phyloP scores from a whole-genome alignment of 179 eudicot genomes.

The Beta lomatogona region DNA sequence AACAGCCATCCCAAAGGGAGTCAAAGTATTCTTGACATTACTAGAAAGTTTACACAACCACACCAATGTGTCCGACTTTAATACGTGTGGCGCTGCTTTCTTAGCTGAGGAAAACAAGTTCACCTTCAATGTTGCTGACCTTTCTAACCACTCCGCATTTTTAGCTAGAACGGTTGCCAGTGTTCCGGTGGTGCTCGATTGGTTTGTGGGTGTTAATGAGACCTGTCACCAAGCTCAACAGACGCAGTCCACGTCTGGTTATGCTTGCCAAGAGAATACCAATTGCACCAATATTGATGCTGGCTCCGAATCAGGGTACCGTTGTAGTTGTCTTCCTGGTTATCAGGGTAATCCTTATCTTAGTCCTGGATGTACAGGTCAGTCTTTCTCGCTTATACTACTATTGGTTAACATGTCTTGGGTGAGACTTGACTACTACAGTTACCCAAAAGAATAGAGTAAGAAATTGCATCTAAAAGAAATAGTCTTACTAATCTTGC shows the following conservation, averaged over 20 bases:
- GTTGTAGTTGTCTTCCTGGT: slow-evolving; percentile 37
- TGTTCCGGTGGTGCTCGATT: slow-evolving; percentile 43
- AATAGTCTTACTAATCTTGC: too few species aligned
- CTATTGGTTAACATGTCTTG: too few species aligned
- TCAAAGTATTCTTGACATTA: neutral
- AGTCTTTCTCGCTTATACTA: neutral
- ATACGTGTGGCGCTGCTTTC: slow-evolving; percentile 21
- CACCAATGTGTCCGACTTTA: neutral
- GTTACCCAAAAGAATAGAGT: too few species aligned
- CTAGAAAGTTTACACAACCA: neutral
- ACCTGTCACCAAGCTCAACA: slow-evolving; percentile 34
- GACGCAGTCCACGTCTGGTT: neutral
- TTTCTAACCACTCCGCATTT: slow-evolving; percentile 14
- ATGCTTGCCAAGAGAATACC: slow-evolving; percentile 33
- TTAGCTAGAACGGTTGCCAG: neutral
- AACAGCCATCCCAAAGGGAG: slow-evolving; percentile 38
- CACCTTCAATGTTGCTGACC: slow-evolving; percentile 22
- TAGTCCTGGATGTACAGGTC: neutral
- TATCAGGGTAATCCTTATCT: slow-evolving; percentile 13
- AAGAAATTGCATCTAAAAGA: too few species aligned
- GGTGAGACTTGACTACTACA: too few species aligned
- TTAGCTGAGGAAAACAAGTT: slow-evolving; percentile 32
- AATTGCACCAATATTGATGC: slow-evolving; percentile 19
- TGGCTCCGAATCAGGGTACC: slow-evolving; percentile 33
- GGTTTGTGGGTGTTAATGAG: slow-evolving; percentile 36